Evolutionary conservation across 257 asterid species (phyloP), one percentile per base, ranked within the genome.

Genomic region (Scutellaria minor): DNA sequence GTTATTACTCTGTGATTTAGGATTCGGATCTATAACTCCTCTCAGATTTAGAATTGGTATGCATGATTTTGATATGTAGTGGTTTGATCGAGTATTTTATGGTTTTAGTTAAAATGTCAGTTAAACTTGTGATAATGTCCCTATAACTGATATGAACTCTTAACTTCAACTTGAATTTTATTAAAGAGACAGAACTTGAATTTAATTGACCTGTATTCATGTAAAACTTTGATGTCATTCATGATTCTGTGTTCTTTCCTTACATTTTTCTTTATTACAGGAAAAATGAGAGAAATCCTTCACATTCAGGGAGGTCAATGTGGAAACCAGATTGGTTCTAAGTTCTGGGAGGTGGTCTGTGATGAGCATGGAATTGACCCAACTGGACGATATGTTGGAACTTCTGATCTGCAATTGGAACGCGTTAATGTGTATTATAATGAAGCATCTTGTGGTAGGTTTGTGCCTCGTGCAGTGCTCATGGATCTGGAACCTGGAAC

Each of bases 401-500:
- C 95, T 20, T 91, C 97, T 55, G 92, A 91, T 81, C 71, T 91
- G 86, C 97, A 91, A 66, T 75, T 91, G 88, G 96, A 91, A 81
- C 91, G 96, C 62, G 97, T 91, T 22, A 91, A 91, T 60, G 97
- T 91, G 67, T 91, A 91, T 78, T 91, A 89, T 74, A 91, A 89
- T 57, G 96, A 91, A 79, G 97, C 97, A 44, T 89, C 97, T 0
- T 91, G 96, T 78, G 96, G 97, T 54, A 85, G 97, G 82, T 91
- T 85, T 78, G 97, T 91, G 54, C 97, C 97, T 68, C 96, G 96
- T 71, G 96, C 97, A 8, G 96, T 91, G 81, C 96, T 91, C 66
- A 91, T 91, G 97, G 97, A 91, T 79, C 91, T 91, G 74, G 97
- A 91, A 76, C 97, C 97, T 27, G 97, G 97, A 45, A 91, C 97